These are phyloP conservation scores for Eurotiales sp. DNA, from an alignment of 2,329 filamentous ascomycete genomes.

Conservation along the genomic window DNA sequence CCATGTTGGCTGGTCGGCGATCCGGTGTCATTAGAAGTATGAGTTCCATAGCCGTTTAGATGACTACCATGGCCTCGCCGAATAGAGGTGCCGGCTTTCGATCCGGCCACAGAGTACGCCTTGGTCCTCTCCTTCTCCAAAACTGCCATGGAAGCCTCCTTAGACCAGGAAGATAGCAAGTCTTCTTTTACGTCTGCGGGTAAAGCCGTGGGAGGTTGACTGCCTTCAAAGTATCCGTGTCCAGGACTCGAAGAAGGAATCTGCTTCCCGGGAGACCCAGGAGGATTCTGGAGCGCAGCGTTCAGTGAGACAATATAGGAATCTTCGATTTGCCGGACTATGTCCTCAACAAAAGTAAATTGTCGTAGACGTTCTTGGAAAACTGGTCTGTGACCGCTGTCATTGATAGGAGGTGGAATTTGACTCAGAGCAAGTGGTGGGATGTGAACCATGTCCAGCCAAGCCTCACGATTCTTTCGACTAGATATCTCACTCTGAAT, in stretches of 20 bases:
- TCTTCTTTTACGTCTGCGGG: slow-evolving; percentile 66
- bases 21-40: slow-evolving; percentile 27
- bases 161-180: slow-evolving; percentile 76
- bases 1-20: slow-evolving; percentile 21
- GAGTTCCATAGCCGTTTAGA: slow-evolving; percentile 28
- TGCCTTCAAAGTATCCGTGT: slow-evolving; percentile 40
- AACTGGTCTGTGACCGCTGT: slow-evolving; percentile 43
- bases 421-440: slow-evolving; percentile 63
- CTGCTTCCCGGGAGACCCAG: slow-evolving; percentile 63
- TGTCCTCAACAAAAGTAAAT: slow-evolving; percentile 67
- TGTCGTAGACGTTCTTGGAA: slow-evolving; percentile 53
- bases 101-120: slow-evolving; percentile 71
- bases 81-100: slow-evolving; percentile 57
- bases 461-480: slow-evolving; percentile 69
- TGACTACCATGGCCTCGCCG: slow-evolving; percentile 26
- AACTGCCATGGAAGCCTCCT: slow-evolving; percentile 66
- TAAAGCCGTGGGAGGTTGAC: slow-evolving; percentile 51
- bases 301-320: slow-evolving; percentile 61
- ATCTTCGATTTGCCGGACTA: slow-evolving; percentile 71
- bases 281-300: slow-evolving; percentile 63
- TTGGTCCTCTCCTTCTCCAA: slow-evolving; percentile 65
- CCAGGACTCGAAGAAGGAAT: slow-evolving; percentile 61
- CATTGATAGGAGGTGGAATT: slow-evolving; percentile 48
- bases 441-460: slow-evolving; percentile 70
- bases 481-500: slow-evolving; percentile 73